phyloP scores from a whole-genome alignment of 1,284 basidiomycete species.

The Sporisorium graminicola region DNA sequence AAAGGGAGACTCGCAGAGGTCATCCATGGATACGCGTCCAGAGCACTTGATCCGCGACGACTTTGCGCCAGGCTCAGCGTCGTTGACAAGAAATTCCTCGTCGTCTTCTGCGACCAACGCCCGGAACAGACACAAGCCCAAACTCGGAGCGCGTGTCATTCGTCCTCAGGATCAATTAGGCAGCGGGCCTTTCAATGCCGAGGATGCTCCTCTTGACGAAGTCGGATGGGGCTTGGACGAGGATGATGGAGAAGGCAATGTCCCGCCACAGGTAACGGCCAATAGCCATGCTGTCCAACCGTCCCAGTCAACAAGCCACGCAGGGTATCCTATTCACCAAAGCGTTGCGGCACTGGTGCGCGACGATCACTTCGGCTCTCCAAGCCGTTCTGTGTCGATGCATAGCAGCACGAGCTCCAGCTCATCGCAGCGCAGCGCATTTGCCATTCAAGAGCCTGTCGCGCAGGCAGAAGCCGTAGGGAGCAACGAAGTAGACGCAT shows the following conservation, averaged over 20 bases:
- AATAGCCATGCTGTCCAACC: neutral
- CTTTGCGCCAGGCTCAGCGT: conserved; percentile 7
- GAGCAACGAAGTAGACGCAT: conserved; percentile 46
- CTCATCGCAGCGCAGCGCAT: conserved; percentile 35
- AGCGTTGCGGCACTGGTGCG: conserved; percentile 18
- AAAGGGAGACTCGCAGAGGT: conserved; percentile 11
- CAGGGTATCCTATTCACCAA: conserved; percentile 10
- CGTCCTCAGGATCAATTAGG: conserved; percentile 58
- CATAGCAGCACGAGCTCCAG: conserved; percentile 32
- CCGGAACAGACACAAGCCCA: conserved; percentile 36
- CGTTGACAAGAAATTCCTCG: conserved; percentile 42
- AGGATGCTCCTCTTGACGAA: conserved; percentile 43
- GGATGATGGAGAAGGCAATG: conserved; percentile 28
- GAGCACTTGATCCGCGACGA: conserved; percentile 28
- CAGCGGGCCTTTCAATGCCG: conserved; percentile 55
- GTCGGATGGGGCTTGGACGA: conserved; percentile 58
- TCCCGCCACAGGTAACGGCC: neutral
- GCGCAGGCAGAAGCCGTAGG: neutral
- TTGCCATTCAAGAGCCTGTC: conserved; percentile 22
- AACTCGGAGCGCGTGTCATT: conserved; percentile 55
- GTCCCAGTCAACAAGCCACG: neutral
- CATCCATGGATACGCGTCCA: conserved; percentile 17
- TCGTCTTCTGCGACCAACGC: conserved; percentile 25
- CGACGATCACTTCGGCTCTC: conserved; percentile 15
- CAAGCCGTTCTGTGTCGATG: conserved; percentile 32